These are phyloP conservation scores for Aspergillus conjunctus DNA, from an alignment of 495 filamentous ascomycete genomes.

Conservation along the genomic window DNA sequence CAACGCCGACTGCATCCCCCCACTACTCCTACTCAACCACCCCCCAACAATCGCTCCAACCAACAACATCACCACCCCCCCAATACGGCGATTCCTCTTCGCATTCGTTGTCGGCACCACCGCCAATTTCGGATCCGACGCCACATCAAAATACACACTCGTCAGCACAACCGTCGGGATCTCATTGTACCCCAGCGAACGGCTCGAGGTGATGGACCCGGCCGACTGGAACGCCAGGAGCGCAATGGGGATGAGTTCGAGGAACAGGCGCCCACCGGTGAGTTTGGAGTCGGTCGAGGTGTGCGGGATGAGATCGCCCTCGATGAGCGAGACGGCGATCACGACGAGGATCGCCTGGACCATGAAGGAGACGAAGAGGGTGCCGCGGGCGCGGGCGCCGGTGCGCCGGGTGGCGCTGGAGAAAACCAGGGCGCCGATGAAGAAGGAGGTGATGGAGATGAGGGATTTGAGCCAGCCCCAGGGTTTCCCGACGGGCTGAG, in stretches of 20 bases:
- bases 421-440: constrained; percentile 51
- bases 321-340: constrained; percentile 58
- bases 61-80: constrained; percentile 20
- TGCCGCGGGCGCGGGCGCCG: constrained; percentile 49
- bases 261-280: constrained; percentile 37
- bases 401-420: constrained; percentile 35
- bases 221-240: constrained; percentile 72
- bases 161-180: constrained; percentile 75
- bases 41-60: constrained; percentile 22
- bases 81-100: constrained; percentile 21
- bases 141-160: constrained; percentile 68
- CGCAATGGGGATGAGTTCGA: constrained; percentile 59
- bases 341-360: constrained; percentile 57
- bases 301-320: constrained; percentile 52
- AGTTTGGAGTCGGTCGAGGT: constrained; percentile 31
- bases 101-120: constrained; percentile 28
- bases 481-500: constrained; percentile 49
- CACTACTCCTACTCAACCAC: constrained; percentile 21
- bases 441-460: constrained; percentile 57
- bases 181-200: constrained; percentile 66
- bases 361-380: constrained; percentile 59
- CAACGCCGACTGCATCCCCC: constrained; percentile 23
- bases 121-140: constrained; percentile 57
- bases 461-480: constrained; percentile 66
- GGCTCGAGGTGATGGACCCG: constrained; percentile 65